Evolutionary conservation across 768 basidiomycete species (phyloP), one percentile per base, ranked within the genome.

Genomic region (Xerocomellus intermedius): DNA sequence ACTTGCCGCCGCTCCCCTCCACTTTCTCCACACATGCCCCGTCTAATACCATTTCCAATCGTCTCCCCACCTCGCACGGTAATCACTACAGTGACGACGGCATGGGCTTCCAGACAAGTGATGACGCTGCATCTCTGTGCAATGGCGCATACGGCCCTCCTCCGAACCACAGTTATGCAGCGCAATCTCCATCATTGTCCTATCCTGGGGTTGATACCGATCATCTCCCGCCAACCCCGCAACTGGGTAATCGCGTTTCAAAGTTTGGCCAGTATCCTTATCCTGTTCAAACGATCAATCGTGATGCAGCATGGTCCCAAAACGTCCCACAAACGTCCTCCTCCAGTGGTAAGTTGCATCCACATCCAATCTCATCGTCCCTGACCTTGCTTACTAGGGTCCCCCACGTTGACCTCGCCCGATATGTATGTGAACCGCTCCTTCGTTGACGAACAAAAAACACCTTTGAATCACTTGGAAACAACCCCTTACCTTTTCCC

Each of bases 401-500:
- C 88, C 1, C 85, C 86, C 43, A 80, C 80, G 51, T 67, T 77
- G 62, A 72, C 70, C 38, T 71, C 70, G 7, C 63, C 70, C 32
- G 80, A 82, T 52, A 74, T 83, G 64, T 83, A 80, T 65, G 66
- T 76, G 24, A 63, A 72, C 52, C 77, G 82, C 48, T 77, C 75
- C 57, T 68, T 74, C 50, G 68, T 68, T 24, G 85, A 86, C 39
- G 86, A 86, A 50, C 79, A 82, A 62, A 87, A 87, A 65, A 62
- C 78, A 24, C 63, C 77, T 39, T 58, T 84, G 53, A 78, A 74
- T 58, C 75, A 72, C 58, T 67, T 87, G 56, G 80, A 84, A 57
- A 69, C 78, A 22, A 73, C 80, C 12, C 77, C 82, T 14, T 86
- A 87, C 64, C 74, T 82, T 50, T 86, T 84, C 67, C 75, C 84